Evolutionary conservation across 345 rosid species (phyloP).

Genomic region (Clausena lansium): DNA sequence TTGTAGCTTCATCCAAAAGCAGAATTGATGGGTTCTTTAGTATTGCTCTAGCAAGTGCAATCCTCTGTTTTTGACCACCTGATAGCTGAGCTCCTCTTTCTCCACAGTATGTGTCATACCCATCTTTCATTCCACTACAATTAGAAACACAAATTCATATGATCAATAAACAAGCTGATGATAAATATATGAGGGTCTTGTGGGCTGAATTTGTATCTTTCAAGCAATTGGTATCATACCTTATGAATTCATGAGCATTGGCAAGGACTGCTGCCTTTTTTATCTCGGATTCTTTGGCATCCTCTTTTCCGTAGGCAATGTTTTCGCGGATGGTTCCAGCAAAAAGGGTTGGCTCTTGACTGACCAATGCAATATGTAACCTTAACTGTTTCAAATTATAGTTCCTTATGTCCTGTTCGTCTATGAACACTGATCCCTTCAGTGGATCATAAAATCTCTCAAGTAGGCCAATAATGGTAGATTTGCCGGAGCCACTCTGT

Average conservation of each 20-base stretch:
- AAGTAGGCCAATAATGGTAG: slow-evolving; percentile 57
- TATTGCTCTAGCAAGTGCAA: slow-evolving; percentile 72
- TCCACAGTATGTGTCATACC: slow-evolving; percentile 57
- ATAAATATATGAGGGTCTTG: neutral
- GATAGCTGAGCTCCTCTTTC: slow-evolving; percentile 68
- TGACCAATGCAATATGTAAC: slow-evolving; percentile 58
- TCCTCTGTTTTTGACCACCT: slow-evolving; percentile 76
- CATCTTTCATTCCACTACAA: slow-evolving; percentile 67
- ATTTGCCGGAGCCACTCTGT: slow-evolving; percentile 67
- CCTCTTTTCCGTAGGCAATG: slow-evolving; percentile 49
- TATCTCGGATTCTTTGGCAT: slow-evolving; percentile 53
- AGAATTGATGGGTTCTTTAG: slow-evolving; percentile 63
- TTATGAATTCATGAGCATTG: slow-evolving; percentile 66
- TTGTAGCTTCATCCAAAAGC: slow-evolving; percentile 71
- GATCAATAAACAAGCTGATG: neutral
- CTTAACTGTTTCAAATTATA: slow-evolving; percentile 47
- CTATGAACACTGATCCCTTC: slow-evolving; percentile 45
- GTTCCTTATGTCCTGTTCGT: slow-evolving; percentile 50
- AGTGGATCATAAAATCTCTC: slow-evolving; percentile 63
- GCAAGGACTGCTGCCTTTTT: slow-evolving; percentile 52
- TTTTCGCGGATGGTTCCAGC: slow-evolving; percentile 63
- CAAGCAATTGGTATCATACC: slow-evolving; percentile 26
- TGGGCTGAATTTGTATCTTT: neutral
- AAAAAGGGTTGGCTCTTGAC: slow-evolving; percentile 68
- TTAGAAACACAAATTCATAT: neutral